These are phyloP conservation scores for Phytophthora gonapodyides DNA, from an alignment of 352 stramenopile species.

Conservation along the genomic window DNA sequence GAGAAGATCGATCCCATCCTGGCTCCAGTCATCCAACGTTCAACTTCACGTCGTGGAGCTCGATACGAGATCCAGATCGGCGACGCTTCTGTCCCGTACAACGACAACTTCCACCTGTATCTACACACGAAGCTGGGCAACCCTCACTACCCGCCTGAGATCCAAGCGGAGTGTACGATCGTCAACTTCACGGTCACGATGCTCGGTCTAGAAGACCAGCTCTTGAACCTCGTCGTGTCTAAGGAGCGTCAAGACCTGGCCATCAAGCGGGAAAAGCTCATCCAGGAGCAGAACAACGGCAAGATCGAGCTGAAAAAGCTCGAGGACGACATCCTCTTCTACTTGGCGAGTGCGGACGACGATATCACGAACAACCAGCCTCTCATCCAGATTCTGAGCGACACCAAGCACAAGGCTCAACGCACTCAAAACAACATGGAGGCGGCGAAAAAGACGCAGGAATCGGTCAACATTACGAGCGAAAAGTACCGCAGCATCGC, in stretches of 20 bases:
- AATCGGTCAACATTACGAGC: conserved; percentile 92
- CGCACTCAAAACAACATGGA: conserved; percentile 93
- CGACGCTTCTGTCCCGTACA: conserved; percentile 94
- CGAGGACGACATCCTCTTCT: conserved; percentile 95
- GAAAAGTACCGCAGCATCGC: conserved; percentile 96
- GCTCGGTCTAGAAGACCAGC: conserved; percentile 92
- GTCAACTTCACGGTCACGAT: conserved; percentile 96
- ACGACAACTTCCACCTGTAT: conserved; percentile 94
- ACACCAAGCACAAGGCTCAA: conserved; percentile 94
- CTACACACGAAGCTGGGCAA: conserved; percentile 96
- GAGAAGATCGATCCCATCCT: conserved; percentile 95
- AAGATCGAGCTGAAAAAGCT: conserved; percentile 97
- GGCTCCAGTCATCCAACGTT: conserved; percentile 93
- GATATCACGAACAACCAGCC: conserved; percentile 98
- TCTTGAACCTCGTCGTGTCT: conserved; percentile 91
- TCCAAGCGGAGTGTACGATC: conserved; percentile 95
- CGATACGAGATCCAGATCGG: conserved; percentile 95
- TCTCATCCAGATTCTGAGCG: conserved; percentile 95
- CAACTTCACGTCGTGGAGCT: conserved; percentile 91
- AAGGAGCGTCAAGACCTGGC: conserved; percentile 91
- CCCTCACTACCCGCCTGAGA: conserved; percentile 94
- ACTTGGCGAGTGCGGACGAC: conserved; percentile 94
- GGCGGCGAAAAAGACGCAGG: conserved; percentile 91
- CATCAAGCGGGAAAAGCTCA: conserved; percentile 89
- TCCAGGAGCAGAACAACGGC: conserved; percentile 95